These are phyloP conservation scores for Cyberlindnera nakhonratchasimensis DNA, from an alignment of 805 yeast species.

Conservation along the genomic window DNA sequence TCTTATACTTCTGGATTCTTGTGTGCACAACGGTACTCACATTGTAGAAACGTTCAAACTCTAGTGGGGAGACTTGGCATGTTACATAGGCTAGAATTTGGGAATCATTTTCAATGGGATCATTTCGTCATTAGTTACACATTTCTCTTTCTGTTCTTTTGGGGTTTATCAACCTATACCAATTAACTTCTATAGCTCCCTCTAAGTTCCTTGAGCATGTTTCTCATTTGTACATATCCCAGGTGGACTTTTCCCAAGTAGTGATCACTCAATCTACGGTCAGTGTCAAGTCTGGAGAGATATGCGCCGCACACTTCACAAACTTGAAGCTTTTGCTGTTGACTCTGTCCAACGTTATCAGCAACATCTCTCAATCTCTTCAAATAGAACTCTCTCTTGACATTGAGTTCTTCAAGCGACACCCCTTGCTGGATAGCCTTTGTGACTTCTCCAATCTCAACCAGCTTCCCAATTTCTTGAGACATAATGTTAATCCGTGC, in stretches of 20 bases:
- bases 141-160: no score
- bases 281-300: constrained; percentile 80
- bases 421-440: constrained; percentile 49
- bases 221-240: constrained; percentile 76
- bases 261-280: constrained; percentile 84
- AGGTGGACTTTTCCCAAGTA: constrained; percentile 84
- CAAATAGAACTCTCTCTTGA: constrained; percentile 49
- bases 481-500: constrained; percentile 60
- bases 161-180: no score
- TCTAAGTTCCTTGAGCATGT: constrained; percentile 29
- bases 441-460: constrained; percentile 45
- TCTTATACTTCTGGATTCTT: no score
- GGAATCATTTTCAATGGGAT: no score
- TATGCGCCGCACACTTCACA: constrained; percentile 91
- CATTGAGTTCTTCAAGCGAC: constrained; percentile 41
- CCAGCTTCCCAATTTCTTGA: constrained; percentile 58
- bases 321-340: constrained; percentile 87
- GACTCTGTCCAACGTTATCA: constrained; percentile 77
- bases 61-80: no score
- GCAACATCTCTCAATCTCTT: constrained; percentile 55
- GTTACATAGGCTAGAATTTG: no score
- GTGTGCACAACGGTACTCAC: no score
- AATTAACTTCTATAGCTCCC: constrained; percentile 5
- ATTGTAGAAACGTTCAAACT: no score
- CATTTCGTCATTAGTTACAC: no score